Base-by-base conservation (phyloP, 2,329 filamentous ascomycete genomes). In the Sclerotinia trifoliorum region DNA sequence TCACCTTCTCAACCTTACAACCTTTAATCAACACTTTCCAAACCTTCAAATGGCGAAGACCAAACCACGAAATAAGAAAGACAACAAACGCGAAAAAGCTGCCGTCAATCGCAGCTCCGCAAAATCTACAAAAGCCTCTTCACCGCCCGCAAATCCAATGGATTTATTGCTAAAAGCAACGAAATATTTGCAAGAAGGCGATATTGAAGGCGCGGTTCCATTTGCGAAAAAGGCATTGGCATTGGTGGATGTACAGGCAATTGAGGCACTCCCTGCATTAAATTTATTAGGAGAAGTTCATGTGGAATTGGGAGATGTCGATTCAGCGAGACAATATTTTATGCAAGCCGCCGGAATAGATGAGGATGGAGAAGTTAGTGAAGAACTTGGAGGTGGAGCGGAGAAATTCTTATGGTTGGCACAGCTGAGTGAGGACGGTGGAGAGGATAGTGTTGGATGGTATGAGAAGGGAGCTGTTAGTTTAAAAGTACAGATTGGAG, bases 351-450 rank as follows among this genome's bases (percentile, higher is more conserved):
- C 90, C 49, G 82, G 84, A 66, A 84, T 95, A 48, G 95, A 99
- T 77, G 84, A 88, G 32, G 87, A 94, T 68, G 95, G 94, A 24
- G 80, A 82, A 51, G 81, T 88, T 69, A 85, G 90, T 24, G 90
- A 93, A 75, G 85, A 87, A 51, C 78, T 89, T 64, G 94, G 93
- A 61, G 93, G 92, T 39, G 94, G 94, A 0, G 88, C 93, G 0
- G 94, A 98, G 77, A 98, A 97, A 81, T 98, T 97, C 77, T 81
- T 98, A 61, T 96, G 94, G 87, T 83, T 99, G 69, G 95, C 95
- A 71, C 95, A 99, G 80, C 84, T 99, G 75, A 95, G 87, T 77
- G 87, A 90, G 70, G 84, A 89, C 58, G 89, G 89, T 48, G 89
- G 89, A 1, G 79, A 83, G 58, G 87, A 90, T 75, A 90, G 86